Evolutionary conservation across 1,139 yeast species (phyloP), one percentile per base, ranked within the genome.

Genomic region (Blastobotrys petasosporus): DNA sequence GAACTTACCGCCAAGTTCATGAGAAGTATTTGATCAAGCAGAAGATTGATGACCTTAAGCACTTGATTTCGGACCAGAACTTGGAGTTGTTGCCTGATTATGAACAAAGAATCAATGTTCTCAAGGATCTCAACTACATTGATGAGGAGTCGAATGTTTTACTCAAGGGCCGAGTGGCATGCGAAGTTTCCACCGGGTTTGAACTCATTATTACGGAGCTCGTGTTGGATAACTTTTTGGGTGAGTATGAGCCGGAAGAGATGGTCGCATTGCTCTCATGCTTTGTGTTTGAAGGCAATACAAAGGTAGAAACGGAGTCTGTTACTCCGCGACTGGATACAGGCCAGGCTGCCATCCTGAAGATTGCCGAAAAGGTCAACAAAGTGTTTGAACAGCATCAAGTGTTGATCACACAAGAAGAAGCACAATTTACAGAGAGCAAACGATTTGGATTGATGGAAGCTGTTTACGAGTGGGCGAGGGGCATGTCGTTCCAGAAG

Each of bases 381-480:
- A 68, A 70, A 32, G 81, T 85, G 2, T 87, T 78, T 56, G 76
- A 76, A 37, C 75, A 75, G 40, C 78, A 83, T 54, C 88, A 83
- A 60, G 87, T 92, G 9, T 69, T 81, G 12, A 67, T 88, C 54
- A 86, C 95, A 0, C 74, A 82, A 13, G 97, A 90, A 48, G 98
- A 92, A 59, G 84, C 83, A 44, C 87, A 84, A 52, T 90, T 88
- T 57, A 67, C 82, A 51, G 94, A 87, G 51, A 76, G 84, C 55
- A 82, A 87, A 57, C 71, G 98, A 55, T 92, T 92, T 66, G 95
- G 94, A 0, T 73, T 92, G 59, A 85, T 86, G 65, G 92, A 88
- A 63, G 96, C 88, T 10, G 95, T 92, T 3, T 92, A 92, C 63
- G 97, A 92, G 66, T 92, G 99, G 99, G 97, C 97, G 1, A 75